Evolutionary conservation across 1,139 yeast genomes (phyloP).

Genomic region (Sugiyamaella neomexicana): DNA sequence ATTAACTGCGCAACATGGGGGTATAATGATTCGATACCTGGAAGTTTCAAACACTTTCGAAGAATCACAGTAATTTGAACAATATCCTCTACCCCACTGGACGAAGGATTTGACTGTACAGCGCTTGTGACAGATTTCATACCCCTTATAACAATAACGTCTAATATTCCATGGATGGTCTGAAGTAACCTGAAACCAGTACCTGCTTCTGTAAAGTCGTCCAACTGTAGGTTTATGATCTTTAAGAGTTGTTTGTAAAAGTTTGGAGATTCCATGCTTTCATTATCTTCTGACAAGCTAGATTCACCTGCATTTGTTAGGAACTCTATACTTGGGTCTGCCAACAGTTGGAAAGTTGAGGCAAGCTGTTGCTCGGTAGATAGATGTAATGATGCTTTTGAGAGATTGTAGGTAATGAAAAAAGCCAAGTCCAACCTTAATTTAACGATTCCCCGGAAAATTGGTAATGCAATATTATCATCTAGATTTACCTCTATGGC

Average conservation of each 20-base stretch:
- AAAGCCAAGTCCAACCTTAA: constrained; percentile 73
- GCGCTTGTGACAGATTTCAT: constrained; percentile 33
- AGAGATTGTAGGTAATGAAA: constrained; percentile 55
- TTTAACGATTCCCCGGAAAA: constrained; percentile 54
- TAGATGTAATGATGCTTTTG: constrained; percentile 28
- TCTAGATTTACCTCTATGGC: constrained; percentile 54
- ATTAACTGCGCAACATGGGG: constrained; percentile 51
- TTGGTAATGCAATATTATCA: constrained; percentile 53
- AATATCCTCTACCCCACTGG: constrained; percentile 61
- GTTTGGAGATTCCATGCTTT: not conserved
- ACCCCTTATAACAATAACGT: constrained; percentile 36
- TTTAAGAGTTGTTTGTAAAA: constrained; percentile 32
- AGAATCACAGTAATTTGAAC: constrained; percentile 62
- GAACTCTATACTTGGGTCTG: constrained; percentile 30
- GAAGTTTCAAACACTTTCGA: constrained; percentile 55
- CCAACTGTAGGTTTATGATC: constrained; percentile 34
- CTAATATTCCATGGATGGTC: constrained; percentile 33
- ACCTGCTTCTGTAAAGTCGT: constrained; percentile 21
- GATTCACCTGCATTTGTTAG: constrained; percentile 20
- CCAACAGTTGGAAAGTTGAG: constrained; percentile 30
- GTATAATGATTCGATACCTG: constrained; percentile 52
- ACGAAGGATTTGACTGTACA: constrained; percentile 30
- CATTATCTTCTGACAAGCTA: not conserved
- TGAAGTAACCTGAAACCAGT: constrained; percentile 27
- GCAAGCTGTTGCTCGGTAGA: constrained; percentile 23